A percentile compares a stretch with the other conserved stretches of the same genome.
Evolutionary conservation across 768 basidiomycete genomes (phyloP).

Genomic region (Podaxis sp.): DNA sequence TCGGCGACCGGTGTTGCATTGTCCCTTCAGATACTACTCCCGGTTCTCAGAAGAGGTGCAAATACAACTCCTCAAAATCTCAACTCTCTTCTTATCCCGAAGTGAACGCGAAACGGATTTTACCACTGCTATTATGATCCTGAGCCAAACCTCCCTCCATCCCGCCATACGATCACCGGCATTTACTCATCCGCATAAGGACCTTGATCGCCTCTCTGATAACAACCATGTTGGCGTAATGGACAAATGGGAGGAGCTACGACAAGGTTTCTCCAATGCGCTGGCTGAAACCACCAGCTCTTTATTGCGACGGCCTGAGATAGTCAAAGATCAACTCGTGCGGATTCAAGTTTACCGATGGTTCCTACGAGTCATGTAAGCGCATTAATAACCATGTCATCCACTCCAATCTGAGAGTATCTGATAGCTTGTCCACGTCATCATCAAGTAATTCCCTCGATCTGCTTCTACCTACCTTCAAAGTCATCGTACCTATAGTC

Average conservation of each 20-base stretch:
- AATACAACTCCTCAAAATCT: not conserved
- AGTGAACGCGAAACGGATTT: not conserved
- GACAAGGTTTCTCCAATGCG: not conserved
- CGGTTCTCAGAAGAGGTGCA: constrained; percentile 3
- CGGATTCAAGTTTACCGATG: not conserved
- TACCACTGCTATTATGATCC: constrained; percentile 2
- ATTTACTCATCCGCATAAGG: not conserved
- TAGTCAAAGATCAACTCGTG: not conserved
- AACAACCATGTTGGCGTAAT: not conserved
- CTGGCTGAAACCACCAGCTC: not conserved
- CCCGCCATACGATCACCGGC: not conserved
- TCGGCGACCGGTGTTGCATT: not conserved
- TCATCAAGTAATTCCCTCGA: not conserved
- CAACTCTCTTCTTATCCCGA: not conserved
- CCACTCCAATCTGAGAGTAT: not conserved
- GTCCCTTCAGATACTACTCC: constrained; percentile 3
- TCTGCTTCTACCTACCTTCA: not conserved
- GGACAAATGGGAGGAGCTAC: not conserved
- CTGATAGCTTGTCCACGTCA: not conserved
- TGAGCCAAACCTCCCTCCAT: not conserved
- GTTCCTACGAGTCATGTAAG: constrained; percentile 3
- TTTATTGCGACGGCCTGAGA: not conserved
- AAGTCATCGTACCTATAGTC: not conserved
- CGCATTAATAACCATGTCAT: not conserved
- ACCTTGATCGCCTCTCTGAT: not conserved